Percentiles rank a stretch among this genome's conserved stretches.
These are phyloP conservation scores for Fomes fomentarius DNA, from an alignment of 1,284 basidiomycete genomes.

Conservation along the genomic window DNA sequence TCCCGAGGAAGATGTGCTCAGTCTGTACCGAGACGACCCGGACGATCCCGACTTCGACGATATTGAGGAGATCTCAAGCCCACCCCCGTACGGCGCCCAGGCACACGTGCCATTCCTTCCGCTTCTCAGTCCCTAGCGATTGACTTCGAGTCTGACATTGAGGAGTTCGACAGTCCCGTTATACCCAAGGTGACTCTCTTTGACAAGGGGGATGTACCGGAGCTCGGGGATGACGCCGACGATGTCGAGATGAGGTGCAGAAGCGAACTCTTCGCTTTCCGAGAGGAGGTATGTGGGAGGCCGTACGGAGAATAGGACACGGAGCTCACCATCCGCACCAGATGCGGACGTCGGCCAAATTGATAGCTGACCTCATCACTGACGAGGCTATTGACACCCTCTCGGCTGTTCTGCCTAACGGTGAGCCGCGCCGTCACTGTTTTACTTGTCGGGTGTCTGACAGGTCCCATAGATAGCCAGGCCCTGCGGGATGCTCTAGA, in stretches of 20 bases:
- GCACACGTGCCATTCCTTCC: slow-evolving; percentile 13
- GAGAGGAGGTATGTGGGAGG: slow-evolving; percentile 11
- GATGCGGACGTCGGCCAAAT: not conserved
- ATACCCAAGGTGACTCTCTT: slow-evolving; percentile 14
- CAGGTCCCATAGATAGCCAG: not conserved
- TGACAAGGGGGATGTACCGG: slow-evolving; percentile 6
- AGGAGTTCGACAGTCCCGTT: slow-evolving; percentile 13
- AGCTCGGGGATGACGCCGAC: slow-evolving; percentile 3
- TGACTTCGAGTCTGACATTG: slow-evolving; percentile 17
- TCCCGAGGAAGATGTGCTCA: slow-evolving; percentile 1
- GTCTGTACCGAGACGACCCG: slow-evolving; percentile 19
- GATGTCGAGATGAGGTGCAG: slow-evolving; percentile 15
- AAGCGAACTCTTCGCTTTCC: slow-evolving; percentile 12
- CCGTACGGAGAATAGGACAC: not conserved
- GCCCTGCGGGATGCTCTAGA: not conserved
- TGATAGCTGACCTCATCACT: slow-evolving; percentile 7
- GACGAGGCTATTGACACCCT: slow-evolving; percentile 21
- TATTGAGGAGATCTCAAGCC: slow-evolving; percentile 21
- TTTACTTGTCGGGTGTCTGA: not conserved
- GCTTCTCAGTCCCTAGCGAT: slow-evolving; percentile 7
- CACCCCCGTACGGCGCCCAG: slow-evolving; percentile 13
- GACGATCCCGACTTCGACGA: slow-evolving; percentile 17
- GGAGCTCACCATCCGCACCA: too few species aligned
- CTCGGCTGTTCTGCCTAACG: slow-evolving; percentile 20
- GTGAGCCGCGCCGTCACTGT: slow-evolving; percentile 6